Evolutionary conservation across 2,329 filamentous ascomycete genomes (phyloP), one percentile per base, ranked within the genome.

Genomic region (Juglanconis juglandina): DNA sequence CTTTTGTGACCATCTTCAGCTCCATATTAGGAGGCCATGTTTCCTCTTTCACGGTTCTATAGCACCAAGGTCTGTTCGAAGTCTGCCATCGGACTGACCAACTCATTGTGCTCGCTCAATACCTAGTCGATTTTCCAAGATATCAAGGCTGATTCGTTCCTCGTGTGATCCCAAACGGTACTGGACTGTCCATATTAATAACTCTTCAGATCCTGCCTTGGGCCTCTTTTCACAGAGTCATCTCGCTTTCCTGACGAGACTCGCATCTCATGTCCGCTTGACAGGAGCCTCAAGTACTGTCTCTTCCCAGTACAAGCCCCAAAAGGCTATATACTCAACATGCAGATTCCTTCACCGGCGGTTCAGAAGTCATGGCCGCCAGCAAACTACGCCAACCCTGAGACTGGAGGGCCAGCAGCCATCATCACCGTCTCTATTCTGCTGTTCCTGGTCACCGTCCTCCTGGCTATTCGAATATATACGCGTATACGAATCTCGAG

Each of bases 381-480:
- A 51, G 67, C 71, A 11, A 71, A 74, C 64, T 69, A 71, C 64
- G 56, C 63, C 53, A 57, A 75, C 61, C 73, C 72, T 13, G 67
- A 70, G 53, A 69, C 67, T 9, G 67, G 67, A 60, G 73, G 71
- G 5, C 69, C 69, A 39, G 60, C 62, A 13, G 71, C 68, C 33
- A 62, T 67, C 54, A 64, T 72, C 39, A 39, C 72, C 37, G 66
- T 69, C 8, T 58, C 67, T 30, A 53, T 69, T 34, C 64, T 75
- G 11, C 56, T 69, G 13, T 59, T 39, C 9, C 48, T 73, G 34
- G 70, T 71, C 35, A 73, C 73, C 0, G 24, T 68, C 6, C 59
- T 73, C 51, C 58, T 77, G 6, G 66, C 61, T 17, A 68, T 76
- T 46, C 72, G 75, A 32, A 51, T 76, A 30, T 76, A 75, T 57